These are phyloP conservation scores for Metschnikowia peoriensis DNA, from an alignment of 805 yeast genomes.

Conservation along the genomic window DNA sequence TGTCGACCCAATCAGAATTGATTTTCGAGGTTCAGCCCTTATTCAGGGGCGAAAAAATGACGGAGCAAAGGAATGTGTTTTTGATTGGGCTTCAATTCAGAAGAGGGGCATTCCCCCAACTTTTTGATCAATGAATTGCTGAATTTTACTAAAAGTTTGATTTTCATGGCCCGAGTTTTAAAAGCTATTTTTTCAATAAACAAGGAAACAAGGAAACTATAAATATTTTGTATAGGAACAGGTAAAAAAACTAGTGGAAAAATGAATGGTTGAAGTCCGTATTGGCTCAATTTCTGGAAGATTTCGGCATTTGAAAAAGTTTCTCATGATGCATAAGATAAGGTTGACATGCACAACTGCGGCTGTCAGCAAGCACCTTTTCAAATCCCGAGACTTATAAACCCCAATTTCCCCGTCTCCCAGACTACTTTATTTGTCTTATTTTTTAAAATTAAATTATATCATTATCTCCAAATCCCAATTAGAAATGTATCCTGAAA, in stretches of 20 bases:
- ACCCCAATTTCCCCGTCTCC: not conserved
- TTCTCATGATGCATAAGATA: not conserved
- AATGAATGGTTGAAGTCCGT: no score
- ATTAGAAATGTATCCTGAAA: slow-evolving; percentile 5
- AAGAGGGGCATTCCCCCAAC: not conserved
- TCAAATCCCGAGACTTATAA: slow-evolving; percentile 12
- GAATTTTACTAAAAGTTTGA: no score
- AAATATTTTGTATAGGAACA: no score
- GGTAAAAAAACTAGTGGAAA: no score
- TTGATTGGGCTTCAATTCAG: not conserved
- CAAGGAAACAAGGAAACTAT: no score
- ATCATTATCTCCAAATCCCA: not conserved
- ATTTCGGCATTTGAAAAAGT: slow-evolving; percentile 1
- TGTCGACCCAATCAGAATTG: not conserved
- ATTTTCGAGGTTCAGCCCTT: not conserved
- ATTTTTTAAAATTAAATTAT: not conserved
- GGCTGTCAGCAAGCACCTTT: not conserved
- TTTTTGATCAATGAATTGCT: no score
- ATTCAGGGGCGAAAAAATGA: not conserved
- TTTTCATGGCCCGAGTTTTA: no score
- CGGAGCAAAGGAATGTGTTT: not conserved
- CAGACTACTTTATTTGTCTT: not conserved
- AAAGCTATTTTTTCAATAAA: no score
- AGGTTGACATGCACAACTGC: slow-evolving; percentile 2
- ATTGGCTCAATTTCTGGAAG: not conserved